Evolutionary conservation across 768 basidiomycete species (phyloP), one percentile per base, ranked within the genome.

Genomic region (Hygrophorus russula): DNA sequence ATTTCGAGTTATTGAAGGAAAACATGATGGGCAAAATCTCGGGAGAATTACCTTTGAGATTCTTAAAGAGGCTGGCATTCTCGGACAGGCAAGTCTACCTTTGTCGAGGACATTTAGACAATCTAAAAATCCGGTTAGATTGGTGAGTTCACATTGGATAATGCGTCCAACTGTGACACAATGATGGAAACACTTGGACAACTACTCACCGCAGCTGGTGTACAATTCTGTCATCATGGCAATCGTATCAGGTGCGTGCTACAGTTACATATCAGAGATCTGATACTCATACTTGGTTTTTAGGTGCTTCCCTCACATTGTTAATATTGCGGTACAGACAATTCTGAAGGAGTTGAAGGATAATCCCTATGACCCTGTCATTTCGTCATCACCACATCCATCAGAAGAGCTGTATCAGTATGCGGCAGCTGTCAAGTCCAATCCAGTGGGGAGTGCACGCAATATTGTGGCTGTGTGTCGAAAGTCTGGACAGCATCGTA

Each of bases 91-190:
- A 43, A 40, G 38, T 29, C 12, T 46, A 29, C 6, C 34, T 29
- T 39, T 14, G 18, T 32, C 30, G 20, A 33, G 13, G 9, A 10
- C 30, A n/a, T 15, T 17, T 14, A 47, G n/a, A n/a, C n/a, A n/a
- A n/a, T n/a, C n/a, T n/a, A n/a, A n/a, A n/a, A n/a, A n/a, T n/a
- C n/a, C 17, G 18, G 15, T 15, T 27, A 32, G 7, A 14, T 61
- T 36, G 56, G 60, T 0, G 40, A 44, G 35, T 51, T 62, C 27
- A 66, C 62, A 1, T 47, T 64, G 4, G 63, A 66, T 42, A 67
- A 65, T 49, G 64, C 64, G 2, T 59, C 58, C 8, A 66, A 62
- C 35, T 60, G 58, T 42, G 50, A 59, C 27, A 62, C 64, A 2
- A 51, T 57, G 35, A 59, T 67, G 58, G 51, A 50, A 30, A 49